phyloP scores from a whole-genome alignment of 2,329 filamentous ascomycete species.

The Aspergillus fumigatus region DNA sequence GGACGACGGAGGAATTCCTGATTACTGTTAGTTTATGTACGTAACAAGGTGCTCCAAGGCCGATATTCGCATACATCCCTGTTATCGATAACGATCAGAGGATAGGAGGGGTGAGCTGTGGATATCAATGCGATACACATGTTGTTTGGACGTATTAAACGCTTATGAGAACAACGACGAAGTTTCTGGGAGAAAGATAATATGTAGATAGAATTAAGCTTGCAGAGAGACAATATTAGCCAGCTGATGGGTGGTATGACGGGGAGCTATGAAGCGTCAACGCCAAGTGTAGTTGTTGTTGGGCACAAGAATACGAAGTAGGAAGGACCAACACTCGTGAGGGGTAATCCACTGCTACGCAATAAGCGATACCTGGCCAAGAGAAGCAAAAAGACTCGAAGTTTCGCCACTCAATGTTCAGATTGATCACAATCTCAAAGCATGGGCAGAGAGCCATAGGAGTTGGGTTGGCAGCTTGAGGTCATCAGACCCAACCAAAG shows the following conservation, averaged over 20 bases:
- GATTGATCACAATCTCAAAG: not conserved
- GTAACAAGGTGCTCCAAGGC: not conserved
- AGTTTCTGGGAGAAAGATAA: not conserved
- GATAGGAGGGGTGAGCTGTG: slow-evolving; percentile 70
- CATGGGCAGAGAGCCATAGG: not conserved
- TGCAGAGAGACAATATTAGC: not conserved
- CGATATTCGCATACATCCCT: slow-evolving; percentile 54
- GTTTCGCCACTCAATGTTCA: not conserved
- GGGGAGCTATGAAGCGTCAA: not conserved
- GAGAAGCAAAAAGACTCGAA: too few relatives aligned
- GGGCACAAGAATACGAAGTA: not conserved
- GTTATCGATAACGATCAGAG: slow-evolving; percentile 72
- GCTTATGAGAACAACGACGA: slow-evolving; percentile 31
- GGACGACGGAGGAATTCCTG: slow-evolving; percentile 60
- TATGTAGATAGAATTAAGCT: not conserved
- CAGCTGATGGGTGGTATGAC: not conserved
- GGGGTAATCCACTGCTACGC: not conserved
- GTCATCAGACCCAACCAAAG: not conserved
- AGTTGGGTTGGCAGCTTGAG: not conserved
- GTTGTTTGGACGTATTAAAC: slow-evolving; percentile 30
- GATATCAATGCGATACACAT: slow-evolving; percentile 75
- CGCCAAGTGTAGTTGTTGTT: not conserved
- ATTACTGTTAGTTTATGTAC: slow-evolving; percentile 2
- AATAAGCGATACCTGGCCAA: not conserved
- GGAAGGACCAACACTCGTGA: not conserved